These are phyloP conservation scores for Kwoniella botswanensis DNA, from an alignment of 768 basidiomycete genomes.

Conservation along the genomic window DNA sequence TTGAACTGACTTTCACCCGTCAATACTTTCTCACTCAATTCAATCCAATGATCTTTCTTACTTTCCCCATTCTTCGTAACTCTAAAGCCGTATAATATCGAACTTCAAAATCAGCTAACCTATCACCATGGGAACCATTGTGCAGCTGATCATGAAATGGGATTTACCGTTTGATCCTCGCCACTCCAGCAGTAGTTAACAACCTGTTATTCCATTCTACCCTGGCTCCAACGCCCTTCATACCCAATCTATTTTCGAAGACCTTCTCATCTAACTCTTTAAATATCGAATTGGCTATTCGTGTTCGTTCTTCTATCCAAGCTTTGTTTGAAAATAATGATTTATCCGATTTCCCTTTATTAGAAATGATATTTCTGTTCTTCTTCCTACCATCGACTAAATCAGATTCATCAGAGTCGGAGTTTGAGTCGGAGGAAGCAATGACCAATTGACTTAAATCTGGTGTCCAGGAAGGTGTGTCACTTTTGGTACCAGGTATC, in stretches of 20 bases:
- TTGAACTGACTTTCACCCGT: slow-evolving; percentile 69
- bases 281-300: slow-evolving; percentile 46
- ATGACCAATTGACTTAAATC: slow-evolving; percentile 22
- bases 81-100: not conserved
- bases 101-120: not conserved
- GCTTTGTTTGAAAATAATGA: slow-evolving; percentile 18
- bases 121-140: not conserved
- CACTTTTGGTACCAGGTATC: not conserved
- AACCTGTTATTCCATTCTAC: slow-evolving; percentile 58
- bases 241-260: slow-evolving; percentile 50
- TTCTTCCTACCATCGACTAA: not conserved
- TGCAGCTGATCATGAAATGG: not conserved
- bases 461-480: slow-evolving; percentile 12
- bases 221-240: slow-evolving; percentile 30
- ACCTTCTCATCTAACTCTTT: slow-evolving; percentile 53
- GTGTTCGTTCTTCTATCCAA: slow-evolving; percentile 39
- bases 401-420: slow-evolving; percentile 14
- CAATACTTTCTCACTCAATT: slow-evolving; percentile 80
- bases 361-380: not conserved
- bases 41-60: slow-evolving; percentile 61
- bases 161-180: slow-evolving; percentile 51
- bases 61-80: slow-evolving; percentile 19
- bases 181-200: slow-evolving; percentile 60
- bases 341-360: slow-evolving; percentile 25
- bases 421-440: slow-evolving; percentile 15